phyloP scores from a whole-genome alignment of 257 asterid genomes.

The Solanum bulbocastanum region DNA sequence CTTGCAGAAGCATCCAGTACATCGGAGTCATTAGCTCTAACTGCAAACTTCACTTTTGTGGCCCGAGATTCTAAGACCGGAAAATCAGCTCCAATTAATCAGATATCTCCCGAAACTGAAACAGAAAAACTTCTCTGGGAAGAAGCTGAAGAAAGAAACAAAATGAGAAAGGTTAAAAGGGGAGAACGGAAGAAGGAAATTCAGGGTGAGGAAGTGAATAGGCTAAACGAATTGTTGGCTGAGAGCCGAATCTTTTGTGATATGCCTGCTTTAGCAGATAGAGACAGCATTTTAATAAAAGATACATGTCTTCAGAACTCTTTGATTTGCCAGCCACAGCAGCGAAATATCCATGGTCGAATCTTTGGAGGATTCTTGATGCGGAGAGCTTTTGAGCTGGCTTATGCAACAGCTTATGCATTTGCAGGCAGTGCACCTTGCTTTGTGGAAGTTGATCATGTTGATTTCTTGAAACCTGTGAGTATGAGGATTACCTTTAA shows the following conservation, averaged over 20 bases:
- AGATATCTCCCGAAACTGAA: conserved; percentile 62
- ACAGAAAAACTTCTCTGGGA: conserved; percentile 57
- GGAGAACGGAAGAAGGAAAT: conserved; percentile 44
- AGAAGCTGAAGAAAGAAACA: conserved; percentile 83
- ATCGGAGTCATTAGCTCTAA: conserved; percentile 51
- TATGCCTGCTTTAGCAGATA: conserved; percentile 90
- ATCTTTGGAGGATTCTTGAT: conserved; percentile 90
- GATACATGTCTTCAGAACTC: conserved; percentile 86
- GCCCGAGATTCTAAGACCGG: conserved; percentile 84
- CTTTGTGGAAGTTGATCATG: conserved; percentile 87
- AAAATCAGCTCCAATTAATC: conserved; percentile 74
- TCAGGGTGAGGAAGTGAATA: conserved; percentile 34
- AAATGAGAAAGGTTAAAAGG: conserved; percentile 46
- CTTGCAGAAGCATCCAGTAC: conserved; percentile 35
- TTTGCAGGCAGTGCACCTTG: conserved; percentile 80
- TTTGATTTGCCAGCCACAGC: conserved; percentile 89
- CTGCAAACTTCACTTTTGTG: conserved; percentile 92
- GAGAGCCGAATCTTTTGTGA: conserved; percentile 79
- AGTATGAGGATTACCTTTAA: conserved; percentile 16
- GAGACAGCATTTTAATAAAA: conserved; percentile 72
- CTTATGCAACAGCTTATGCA: conserved; percentile 72
- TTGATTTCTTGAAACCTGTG: conserved; percentile 85
- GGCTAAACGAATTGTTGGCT: conserved; percentile 46
- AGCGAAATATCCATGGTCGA: conserved; percentile 84
- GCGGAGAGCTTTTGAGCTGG: conserved; percentile 87